Base-by-base conservation (phyloP, 345 rosid species). In the Aurinia saxatilis region DNA sequence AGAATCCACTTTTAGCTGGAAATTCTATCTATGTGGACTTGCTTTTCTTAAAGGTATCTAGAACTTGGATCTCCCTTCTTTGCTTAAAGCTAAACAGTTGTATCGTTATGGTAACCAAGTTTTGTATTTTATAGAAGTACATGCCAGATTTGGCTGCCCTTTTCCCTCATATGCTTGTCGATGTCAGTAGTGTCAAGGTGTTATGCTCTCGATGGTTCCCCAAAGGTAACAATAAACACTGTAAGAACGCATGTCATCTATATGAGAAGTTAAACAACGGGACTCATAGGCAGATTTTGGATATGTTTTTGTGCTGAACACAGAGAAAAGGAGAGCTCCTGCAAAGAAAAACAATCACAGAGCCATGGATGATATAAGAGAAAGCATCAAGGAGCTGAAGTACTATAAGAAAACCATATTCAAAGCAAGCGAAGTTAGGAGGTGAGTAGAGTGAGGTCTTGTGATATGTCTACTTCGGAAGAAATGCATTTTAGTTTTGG, bases 291-390 rank as follows among this genome's bases (percentile, higher is more conserved):
- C 14, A 38, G 33, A 7, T 27, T 16, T 18, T 48, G 38, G 5
- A 31, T 66, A 23, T 70, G 59, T 4, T 48, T 33, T 18, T 76
- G 37, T 11, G 15, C 52, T 68, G 48, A 36, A 8, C 76, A 78
- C 82, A 91, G 96, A 87, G 10, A 66, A 63, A 34, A 78, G 35
- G 72, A 84, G 75, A 62, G 84, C 84, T 15, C 98, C 98, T n/a
- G 15, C 56, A 4, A 91, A 91, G 77, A 72, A 80, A 65, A 82
- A 82, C 15, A 83, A 78, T 45, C 96, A 86, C 59, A 81, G 96
- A 70, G 96, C 93, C 38, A 36, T 89, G 85, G 96, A 87, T 75
- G 95, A 92, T 72, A 89, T 92, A 60, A 75, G 82, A 76, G 96
- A 89, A 61, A 89, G 98, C 79, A 79, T 92, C 52, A 44, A 1